Conservation (phyloP, 495 filamentous ascomycete species). For the Ramalina intermedia region DNA sequence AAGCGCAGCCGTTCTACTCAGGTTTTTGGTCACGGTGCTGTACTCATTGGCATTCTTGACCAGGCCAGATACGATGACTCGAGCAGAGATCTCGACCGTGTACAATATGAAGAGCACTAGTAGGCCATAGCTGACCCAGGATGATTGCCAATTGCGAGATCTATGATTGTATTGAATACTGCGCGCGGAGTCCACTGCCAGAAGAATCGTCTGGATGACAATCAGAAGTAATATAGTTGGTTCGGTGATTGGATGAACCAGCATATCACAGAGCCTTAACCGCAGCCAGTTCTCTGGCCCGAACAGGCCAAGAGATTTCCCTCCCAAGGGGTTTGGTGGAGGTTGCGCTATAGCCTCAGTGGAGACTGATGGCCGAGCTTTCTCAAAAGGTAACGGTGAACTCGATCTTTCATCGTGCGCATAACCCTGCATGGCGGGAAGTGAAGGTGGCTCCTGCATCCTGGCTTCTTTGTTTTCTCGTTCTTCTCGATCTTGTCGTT, state of each 20-base stretch:
- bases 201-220: constrained; percentile 69
- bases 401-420: constrained; percentile 36
- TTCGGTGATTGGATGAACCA: constrained; percentile 82
- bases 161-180: constrained; percentile 45
- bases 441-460: constrained; percentile 39
- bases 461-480: constrained; percentile 28
- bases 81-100: constrained; percentile 67
- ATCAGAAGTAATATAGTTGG: constrained; percentile 80
- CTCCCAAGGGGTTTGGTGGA: constrained; percentile 68
- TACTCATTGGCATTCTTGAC: constrained; percentile 78
- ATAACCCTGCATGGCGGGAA: constrained; percentile 42
- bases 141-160: constrained; percentile 45
- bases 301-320: constrained; percentile 76
- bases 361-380: constrained; percentile 21
- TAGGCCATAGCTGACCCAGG: constrained; percentile 62
- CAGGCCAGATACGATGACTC: constrained; percentile 82
- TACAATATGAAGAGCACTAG: constrained; percentile 81
- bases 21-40: constrained; percentile 58
- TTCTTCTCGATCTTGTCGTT: constrained; percentile 34
- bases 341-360: constrained; percentile 22
- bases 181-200: constrained; percentile 65
- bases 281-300: constrained; percentile 62
- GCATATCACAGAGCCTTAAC: constrained; percentile 61
- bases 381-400: constrained; percentile 29
- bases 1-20: constrained; percentile 59